Evolutionary conservation across 345 rosid genomes (phyloP).

Genomic region (Kernera saxatilis): DNA sequence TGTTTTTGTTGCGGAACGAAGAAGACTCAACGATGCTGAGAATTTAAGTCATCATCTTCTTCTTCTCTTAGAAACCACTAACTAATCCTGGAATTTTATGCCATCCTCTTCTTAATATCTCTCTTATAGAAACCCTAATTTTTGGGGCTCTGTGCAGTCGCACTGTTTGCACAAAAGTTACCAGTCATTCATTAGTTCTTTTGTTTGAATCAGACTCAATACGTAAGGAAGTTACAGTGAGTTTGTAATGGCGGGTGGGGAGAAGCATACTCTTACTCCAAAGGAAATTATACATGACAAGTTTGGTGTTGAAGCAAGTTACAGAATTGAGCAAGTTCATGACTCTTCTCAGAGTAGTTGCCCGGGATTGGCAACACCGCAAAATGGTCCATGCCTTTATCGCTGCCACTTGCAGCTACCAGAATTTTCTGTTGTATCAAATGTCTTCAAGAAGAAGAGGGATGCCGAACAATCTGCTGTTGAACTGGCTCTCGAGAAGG

Average conservation of each 20-base stretch:
- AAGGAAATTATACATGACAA: slow-evolving; percentile 66
- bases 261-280: slow-evolving; percentile 46
- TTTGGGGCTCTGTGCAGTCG: neutral
- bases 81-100: neutral
- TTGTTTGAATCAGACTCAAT: slow-evolving; percentile 2
- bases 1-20: neutral
- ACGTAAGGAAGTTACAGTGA: neutral
- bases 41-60: neutral
- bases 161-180: neutral
- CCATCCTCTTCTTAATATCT: neutral
- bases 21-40: neutral
- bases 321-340: slow-evolving; percentile 59
- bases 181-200: neutral
- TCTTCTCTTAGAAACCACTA: neutral
- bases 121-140: slow-evolving; percentile 6
- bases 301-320: slow-evolving; percentile 61
- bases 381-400: slow-evolving; percentile 53
- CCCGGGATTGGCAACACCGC: slow-evolving; percentile 61
- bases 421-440: slow-evolving; percentile 54
- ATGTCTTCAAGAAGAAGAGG: slow-evolving; percentile 51
- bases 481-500: slow-evolving; percentile 70
- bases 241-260: slow-evolving; percentile 23
- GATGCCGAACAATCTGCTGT: slow-evolving; percentile 85
- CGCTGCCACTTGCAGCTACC: slow-evolving; percentile 76
- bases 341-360: slow-evolving; percentile 53